Base-by-base conservation (phyloP, 495 filamentous ascomycete species). In the Pyrenula massariospora region DNA sequence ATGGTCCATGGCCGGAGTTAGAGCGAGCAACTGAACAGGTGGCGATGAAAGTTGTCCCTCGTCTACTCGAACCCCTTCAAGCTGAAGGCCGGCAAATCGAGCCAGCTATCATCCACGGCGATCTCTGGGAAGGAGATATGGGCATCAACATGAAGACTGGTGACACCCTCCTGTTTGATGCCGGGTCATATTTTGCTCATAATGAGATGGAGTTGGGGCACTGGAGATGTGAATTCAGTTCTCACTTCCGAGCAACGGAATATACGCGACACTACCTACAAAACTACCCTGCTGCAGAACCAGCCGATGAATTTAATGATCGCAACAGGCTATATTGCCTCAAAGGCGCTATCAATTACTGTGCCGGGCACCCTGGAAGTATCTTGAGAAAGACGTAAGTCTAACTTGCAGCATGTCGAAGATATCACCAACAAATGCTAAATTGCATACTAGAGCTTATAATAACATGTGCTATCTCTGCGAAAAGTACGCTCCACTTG, bases 71-170 rank as follows among this genome's bases (percentile, higher is more conserved):
- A 12, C 69, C 71, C 1, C 60, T 80, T 1, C 64, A 77, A 54
- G 68, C 63, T 11, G 64, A 70, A 1, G 73, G 73, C 3, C 65
- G 68, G 49, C 60, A 10, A 1, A 58, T 80, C 50, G 63, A 64
- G 25, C 75, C 77, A 1, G 62, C 60, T 3, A 62, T 80, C 1
- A 66, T 77, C 1, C 76, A 78, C 56, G 75, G 73, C 0, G 73
- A 80, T 59, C 57, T 76, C 20, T 77, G 73, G 72, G 65, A 77
- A 53, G 75, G 63, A n/a, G 78, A 77, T 59, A 62, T 65, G 10
- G 72, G 68, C 0, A 57, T 66, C 12, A 63, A 73, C 56, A 49
- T 55, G 2, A 54, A 63, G 3, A 73, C 60, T 8, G 68, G 62
- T 1, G 56, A 64, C 12, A 56, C 63, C n/a, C 25, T 73, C 8